Evolutionary conservation across 305 asterid genomes (phyloP).

Genomic region (Salvia sclarea): DNA sequence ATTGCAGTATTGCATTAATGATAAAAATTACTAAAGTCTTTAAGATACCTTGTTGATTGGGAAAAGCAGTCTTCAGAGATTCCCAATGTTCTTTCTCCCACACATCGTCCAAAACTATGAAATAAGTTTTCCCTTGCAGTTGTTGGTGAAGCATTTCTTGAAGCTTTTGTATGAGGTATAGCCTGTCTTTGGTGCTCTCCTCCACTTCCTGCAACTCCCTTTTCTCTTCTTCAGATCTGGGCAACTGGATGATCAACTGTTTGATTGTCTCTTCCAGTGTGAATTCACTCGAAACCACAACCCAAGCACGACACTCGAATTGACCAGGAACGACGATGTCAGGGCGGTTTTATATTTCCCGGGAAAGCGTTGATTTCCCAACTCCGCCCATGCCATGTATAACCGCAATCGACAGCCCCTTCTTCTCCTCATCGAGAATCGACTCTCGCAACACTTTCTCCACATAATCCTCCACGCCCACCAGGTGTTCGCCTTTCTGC

Average conservation of each 20-base stretch:
- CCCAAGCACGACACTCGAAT: slow-evolving; percentile 2
- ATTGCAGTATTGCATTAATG: too few relatives aligned
- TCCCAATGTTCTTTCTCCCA: slow-evolving; percentile 15
- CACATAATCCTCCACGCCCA: not conserved
- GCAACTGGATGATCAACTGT: not conserved
- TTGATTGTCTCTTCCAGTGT: not conserved
- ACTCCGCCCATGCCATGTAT: not conserved
- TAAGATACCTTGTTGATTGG: not conserved
- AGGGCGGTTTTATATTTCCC: slow-evolving; percentile 27
- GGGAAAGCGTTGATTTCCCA: slow-evolving; percentile 45
- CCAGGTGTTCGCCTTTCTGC: not conserved
- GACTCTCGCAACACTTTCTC: not conserved
- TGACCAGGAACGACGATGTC: not conserved
- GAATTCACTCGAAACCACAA: slow-evolving; percentile 8
- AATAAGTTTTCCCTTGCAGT: not conserved
- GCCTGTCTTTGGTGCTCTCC: not conserved
- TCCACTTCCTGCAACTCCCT: not conserved
- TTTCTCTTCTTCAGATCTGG: not conserved
- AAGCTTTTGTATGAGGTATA: not conserved
- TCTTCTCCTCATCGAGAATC: not conserved
- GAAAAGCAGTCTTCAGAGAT: not conserved
- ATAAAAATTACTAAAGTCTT: too few relatives aligned
- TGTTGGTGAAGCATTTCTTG: not conserved
- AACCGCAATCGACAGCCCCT: not conserved
- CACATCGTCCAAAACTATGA: slow-evolving; percentile 1